These are phyloP conservation scores for Furcasterigmium sp. DNA, from an alignment of 2,329 filamentous ascomycete genomes.

Conservation along the genomic window DNA sequence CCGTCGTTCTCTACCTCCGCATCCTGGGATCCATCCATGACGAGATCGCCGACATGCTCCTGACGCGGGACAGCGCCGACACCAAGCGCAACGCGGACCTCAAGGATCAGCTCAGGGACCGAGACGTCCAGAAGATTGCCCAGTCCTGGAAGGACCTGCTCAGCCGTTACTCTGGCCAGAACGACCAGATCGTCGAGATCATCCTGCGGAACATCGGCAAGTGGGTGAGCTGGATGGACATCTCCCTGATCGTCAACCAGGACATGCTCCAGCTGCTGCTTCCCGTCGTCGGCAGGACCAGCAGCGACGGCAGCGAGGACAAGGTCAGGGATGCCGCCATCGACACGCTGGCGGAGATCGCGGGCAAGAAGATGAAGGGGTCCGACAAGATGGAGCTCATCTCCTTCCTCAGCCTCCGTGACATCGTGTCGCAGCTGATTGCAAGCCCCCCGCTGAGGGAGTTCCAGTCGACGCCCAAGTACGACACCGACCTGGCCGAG, in stretches of 20 bases:
- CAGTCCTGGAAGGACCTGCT: slow-evolving; percentile 90
- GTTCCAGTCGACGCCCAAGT: slow-evolving; percentile 73
- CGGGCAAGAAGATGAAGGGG: slow-evolving; percentile 96
- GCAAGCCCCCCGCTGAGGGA: slow-evolving; percentile 76
- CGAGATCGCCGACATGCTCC: slow-evolving; percentile 90
- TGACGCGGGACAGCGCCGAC: slow-evolving; percentile 72
- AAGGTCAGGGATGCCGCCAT: slow-evolving; percentile 86
- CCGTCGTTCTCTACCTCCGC: slow-evolving; percentile 82
- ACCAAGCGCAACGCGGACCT: slow-evolving; percentile 81
- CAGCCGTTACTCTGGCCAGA: slow-evolving; percentile 64
- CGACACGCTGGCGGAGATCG: slow-evolving; percentile 91
- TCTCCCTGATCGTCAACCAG: slow-evolving; percentile 85
- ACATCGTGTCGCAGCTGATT: slow-evolving; percentile 81
- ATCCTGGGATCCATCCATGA: slow-evolving; percentile 89
- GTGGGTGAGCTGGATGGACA: slow-evolving; percentile 99
- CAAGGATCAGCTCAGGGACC: slow-evolving; percentile 82
- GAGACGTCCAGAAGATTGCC: slow-evolving; percentile 85
- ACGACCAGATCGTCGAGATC: slow-evolving; percentile 75
- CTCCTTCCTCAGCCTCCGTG: slow-evolving; percentile 77
- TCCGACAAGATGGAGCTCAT: slow-evolving; percentile 94
- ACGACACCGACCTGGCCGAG: slow-evolving; percentile 94
- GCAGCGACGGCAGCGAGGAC: slow-evolving; percentile 59
- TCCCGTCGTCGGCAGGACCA: slow-evolving; percentile 76
- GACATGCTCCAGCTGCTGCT: slow-evolving; percentile 81
- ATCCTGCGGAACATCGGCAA: slow-evolving; percentile 88